Conservation (phyloP, 2,329 filamentous ascomycete species). For the Phaeophleospora eucalypticola region DNA sequence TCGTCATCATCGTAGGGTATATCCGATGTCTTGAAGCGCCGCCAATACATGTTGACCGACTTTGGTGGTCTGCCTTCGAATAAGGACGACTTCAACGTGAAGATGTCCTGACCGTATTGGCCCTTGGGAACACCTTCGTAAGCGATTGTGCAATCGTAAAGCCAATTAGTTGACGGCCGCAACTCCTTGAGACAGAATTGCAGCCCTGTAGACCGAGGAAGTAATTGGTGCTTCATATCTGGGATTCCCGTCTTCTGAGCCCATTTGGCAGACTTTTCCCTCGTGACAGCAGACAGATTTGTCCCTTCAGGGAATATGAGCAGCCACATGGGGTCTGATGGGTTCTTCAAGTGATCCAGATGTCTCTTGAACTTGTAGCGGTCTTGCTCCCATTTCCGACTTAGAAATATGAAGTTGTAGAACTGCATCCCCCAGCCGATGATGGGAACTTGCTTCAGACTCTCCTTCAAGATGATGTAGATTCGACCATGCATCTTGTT, state of each 20-base stretch:
- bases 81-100: conserved; percentile 81
- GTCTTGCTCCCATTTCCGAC: conserved; percentile 82
- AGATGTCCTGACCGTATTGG: conserved; percentile 84
- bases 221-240: conserved; percentile 68
- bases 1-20: conserved; percentile 74
- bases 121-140: conserved; percentile 87
- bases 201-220: conserved; percentile 76
- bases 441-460: conserved; percentile 73
- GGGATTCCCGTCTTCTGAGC: conserved; percentile 69
- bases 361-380: conserved; percentile 70
- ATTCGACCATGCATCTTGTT: conserved; percentile 78
- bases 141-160: conserved; percentile 91
- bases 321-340: conserved; percentile 81
- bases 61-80: conserved; percentile 85
- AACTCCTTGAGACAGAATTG: conserved; percentile 76
- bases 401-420: conserved; percentile 86
- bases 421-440: conserved; percentile 79
- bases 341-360: conserved; percentile 65
- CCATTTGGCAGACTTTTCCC: conserved; percentile 68
- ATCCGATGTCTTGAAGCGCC: conserved; percentile 72
- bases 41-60: conserved; percentile 96
- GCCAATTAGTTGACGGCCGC: conserved; percentile 68
- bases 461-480: conserved; percentile 88
- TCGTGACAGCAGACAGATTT: conserved; percentile 68
- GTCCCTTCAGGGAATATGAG: conserved; percentile 85